Base-by-base conservation (phyloP, 140 eudicot species). In the Erigeron philadelphicus region DNA sequence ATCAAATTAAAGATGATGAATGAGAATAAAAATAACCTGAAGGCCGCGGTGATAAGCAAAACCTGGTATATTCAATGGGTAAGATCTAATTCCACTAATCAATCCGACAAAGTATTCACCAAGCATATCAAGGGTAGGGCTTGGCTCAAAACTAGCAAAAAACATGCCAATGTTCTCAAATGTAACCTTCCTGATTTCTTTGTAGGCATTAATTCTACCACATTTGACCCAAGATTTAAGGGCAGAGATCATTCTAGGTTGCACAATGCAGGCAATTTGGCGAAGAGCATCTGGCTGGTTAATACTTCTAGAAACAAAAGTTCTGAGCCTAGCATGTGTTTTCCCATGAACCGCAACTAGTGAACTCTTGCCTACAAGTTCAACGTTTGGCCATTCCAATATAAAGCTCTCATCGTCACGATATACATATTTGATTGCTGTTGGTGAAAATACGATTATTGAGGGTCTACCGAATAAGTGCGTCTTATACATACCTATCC, bases 1-100 rank as follows among this genome's bases (percentile, higher is more conserved):
- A 49, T 63, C 31, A 18, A 49, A n/a, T n/a, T n/a, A n/a, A 40
- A 61, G 45, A 21, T 11, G 31, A 52, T 5, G 45, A 9, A 31
- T 11, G 18, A 9, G 16, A 35, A 40, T 6, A 6, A 17, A 45
- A 21, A 21, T 21, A 1, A 86, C 93, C 85, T 84, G 81, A 12
- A 81, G 47, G 16, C 82, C 90, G 64, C 63, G 75, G 54, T 77
- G 54, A 70, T 61, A 82, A 46, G 84, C 70, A 21, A 84, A 79
- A 68, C 95, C 95, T 0, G 90, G 95, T 57, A 87, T 47, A 25
- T 87, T 84, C 54, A 82, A 3, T 0, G 84, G 87, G 74, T 77
- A 72, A 19, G 90, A 80, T 78, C 90, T 73, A 7, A 84, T 0
- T 17, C 95, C 95, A 5, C 41, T n/a, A 50, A 77, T 1, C 61